Percentiles rank a stretch among this genome's conserved stretches.
These are phyloP conservation scores for Achlya hypogyna DNA, from an alignment of 352 stramenopile species.

Conservation along the genomic window DNA sequence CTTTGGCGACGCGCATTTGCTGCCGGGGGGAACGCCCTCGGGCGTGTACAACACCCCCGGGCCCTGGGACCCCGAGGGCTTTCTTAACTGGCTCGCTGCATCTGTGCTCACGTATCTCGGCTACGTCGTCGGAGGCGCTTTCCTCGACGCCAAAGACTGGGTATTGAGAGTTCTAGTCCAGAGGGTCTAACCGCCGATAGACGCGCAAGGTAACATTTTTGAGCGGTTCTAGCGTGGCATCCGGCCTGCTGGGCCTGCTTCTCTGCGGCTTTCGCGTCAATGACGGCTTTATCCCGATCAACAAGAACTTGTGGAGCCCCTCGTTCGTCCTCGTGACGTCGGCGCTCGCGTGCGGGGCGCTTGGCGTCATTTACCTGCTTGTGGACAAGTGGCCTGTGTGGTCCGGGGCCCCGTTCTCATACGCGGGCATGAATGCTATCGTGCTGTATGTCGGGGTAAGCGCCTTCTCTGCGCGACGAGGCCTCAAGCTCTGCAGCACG, in stretches of 20 bases:
- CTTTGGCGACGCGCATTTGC: slow-evolving; percentile 54
- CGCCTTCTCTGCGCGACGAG: background rate
- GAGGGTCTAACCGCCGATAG: background rate
- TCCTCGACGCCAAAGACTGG: slow-evolving; percentile 16
- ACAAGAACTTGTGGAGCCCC: slow-evolving; percentile 82
- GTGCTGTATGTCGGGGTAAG: slow-evolving; percentile 61
- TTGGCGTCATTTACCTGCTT: slow-evolving; percentile 24
- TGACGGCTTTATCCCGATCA: slow-evolving; percentile 41
- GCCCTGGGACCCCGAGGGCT: slow-evolving; percentile 65
- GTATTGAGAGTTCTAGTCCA: background rate
- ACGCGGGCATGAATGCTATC: slow-evolving; percentile 68
- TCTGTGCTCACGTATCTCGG: slow-evolving; percentile 49
- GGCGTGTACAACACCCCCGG: slow-evolving; percentile 36
- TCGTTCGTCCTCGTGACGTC: slow-evolving; percentile 49
- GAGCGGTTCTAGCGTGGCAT: background rate
- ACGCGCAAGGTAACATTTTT: background rate
- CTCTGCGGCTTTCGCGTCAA: slow-evolving; percentile 10
- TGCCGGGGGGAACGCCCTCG: slow-evolving; percentile 51
- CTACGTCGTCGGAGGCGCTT: slow-evolving; percentile 36
- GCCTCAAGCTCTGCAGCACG: background rate
- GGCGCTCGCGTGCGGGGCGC: slow-evolving; percentile 27
- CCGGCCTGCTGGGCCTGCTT: background rate
- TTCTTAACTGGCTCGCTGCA: slow-evolving; percentile 72
- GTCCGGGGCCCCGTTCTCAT: slow-evolving; percentile 24
- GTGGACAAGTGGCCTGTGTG: slow-evolving; percentile 26